Conservation (phyloP, 208 protist species). For the Leishmania amazonensis region DNA sequence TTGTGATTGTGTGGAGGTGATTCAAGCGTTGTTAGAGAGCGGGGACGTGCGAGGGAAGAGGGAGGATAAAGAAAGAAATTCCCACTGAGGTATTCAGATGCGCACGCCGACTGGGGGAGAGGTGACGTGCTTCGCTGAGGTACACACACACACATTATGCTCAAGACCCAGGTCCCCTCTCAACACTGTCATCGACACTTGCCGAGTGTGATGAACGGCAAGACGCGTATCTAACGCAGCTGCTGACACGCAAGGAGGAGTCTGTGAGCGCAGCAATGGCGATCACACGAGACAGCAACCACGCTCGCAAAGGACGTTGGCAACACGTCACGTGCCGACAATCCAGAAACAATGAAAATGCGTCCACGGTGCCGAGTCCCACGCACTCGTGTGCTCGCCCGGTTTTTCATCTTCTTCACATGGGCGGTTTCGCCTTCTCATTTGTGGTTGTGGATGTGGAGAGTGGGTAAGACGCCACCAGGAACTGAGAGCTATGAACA, state of each 20-base stretch:
- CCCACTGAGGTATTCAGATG: not conserved
- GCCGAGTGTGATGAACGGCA: not conserved
- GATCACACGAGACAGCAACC: not conserved
- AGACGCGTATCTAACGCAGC: not conserved
- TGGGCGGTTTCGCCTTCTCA: not conserved
- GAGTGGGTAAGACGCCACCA: not conserved
- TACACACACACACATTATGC: not conserved
- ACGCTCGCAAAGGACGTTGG: not conserved
- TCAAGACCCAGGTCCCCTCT: not conserved
- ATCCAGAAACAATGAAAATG: not conserved
- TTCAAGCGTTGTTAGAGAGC: not conserved
- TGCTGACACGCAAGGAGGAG: not conserved
- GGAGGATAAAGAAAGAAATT: not conserved
- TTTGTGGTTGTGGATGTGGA: not conserved
- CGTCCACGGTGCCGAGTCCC: not conserved
- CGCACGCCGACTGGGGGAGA: not conserved
- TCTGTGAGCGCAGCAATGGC: not conserved
- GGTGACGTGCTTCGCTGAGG: not conserved
- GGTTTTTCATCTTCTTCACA: not conserved
- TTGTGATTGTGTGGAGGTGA: not conserved
- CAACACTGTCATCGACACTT: not conserved
- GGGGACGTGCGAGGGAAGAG: not conserved
- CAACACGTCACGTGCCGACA: not conserved
- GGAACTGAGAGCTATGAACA: not conserved
- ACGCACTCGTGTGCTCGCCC: not conserved